A percentile compares a stretch with the other conserved stretches of the same genome.
Evolutionary conservation across 2,329 filamentous ascomycete genomes (phyloP).

Genomic region (Ilyonectria mors-panacis): DNA sequence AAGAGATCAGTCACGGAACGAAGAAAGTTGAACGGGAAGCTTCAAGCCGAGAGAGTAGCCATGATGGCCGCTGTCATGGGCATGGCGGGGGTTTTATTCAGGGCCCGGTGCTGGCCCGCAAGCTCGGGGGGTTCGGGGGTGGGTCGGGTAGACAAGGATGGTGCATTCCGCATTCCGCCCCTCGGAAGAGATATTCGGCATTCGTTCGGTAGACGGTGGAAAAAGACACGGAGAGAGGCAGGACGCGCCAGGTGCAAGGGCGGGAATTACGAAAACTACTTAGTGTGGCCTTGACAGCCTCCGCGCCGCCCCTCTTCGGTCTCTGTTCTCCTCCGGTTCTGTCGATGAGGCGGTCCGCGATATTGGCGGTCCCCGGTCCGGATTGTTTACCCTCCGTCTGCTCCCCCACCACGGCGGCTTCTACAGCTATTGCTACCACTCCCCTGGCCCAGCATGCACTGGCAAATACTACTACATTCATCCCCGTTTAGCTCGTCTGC

Average conservation of each 20-base stretch:
- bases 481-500: background rate
- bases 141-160: constrained; percentile 22
- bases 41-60: constrained; percentile 17
- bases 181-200: constrained; percentile 48
- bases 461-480: constrained; percentile 2
- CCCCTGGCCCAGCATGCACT: constrained; percentile 6
- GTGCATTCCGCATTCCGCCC: constrained; percentile 31
- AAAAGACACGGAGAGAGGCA: background rate
- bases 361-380: background rate
- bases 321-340: background rate
- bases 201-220: constrained; percentile 22
- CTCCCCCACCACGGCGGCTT: background rate
- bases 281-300: constrained; percentile 3
- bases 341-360: background rate
- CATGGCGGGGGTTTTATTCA: constrained; percentile 28
- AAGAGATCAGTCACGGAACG: background rate
- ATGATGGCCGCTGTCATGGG: constrained; percentile 27
- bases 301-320: background rate
- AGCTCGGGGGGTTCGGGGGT: constrained; percentile 25
- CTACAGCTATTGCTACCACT: constrained; percentile 1
- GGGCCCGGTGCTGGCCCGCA: constrained; percentile 33
- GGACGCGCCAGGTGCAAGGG: background rate
- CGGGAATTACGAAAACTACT: constrained; percentile 6
- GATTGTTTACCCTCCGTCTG: background rate
- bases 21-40: background rate